A percentile compares a stretch with the other conserved stretches of the same genome.
Conservation (phyloP, 1,139 yeast species). For the Pneumocystis wakefieldiae region DNA sequence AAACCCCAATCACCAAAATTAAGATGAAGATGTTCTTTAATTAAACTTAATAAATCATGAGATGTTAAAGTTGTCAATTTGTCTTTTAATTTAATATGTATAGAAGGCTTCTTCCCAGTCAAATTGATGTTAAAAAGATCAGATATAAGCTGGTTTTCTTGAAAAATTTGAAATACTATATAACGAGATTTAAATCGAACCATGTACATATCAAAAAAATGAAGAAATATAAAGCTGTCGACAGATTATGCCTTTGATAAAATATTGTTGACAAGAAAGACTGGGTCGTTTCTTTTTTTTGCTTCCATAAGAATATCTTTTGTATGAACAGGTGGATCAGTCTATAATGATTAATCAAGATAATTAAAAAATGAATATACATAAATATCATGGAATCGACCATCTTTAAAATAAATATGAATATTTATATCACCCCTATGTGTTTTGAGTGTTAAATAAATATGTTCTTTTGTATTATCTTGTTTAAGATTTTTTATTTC, state of each 20-base stretch:
- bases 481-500: not conserved
- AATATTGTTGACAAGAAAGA: not conserved
- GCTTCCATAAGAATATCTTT: not conserved
- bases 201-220: not conserved
- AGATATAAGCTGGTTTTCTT: not conserved
- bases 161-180: not conserved
- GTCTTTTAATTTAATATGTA: not conserved
- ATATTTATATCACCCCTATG: not conserved
- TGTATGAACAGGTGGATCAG: not conserved
- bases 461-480: not conserved
- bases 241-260: not conserved
- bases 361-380: not conserved
- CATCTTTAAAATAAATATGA: not conserved
- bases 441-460: not conserved
- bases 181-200: not conserved
- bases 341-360: not conserved
- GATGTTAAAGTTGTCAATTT: not conserved
- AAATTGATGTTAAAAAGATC: not conserved
- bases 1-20: constrained; percentile 1
- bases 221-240: not conserved
- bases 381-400: not conserved
- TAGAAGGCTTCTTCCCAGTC: not conserved
- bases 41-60: not conserved
- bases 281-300: not conserved
- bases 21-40: not conserved